A percentile compares a stretch with the other conserved stretches of the same genome.
Conservation (phyloP, 2,329 filamentous ascomycete genomes). For the Xylariaceae sp. region DNA sequence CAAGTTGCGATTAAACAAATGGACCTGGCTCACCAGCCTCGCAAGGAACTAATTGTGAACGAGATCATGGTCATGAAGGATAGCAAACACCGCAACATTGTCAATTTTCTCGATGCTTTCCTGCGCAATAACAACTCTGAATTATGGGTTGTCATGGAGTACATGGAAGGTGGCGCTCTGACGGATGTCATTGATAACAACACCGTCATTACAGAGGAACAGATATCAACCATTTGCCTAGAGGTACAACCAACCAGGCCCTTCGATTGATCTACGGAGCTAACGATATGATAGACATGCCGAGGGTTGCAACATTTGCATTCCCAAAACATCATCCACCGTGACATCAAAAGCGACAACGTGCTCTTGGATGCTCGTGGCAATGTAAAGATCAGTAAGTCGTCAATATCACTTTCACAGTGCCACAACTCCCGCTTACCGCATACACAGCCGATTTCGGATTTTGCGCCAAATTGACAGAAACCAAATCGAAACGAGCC, state of each 20-base stretch:
- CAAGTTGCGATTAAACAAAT: conserved; percentile 99
- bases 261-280: background rate
- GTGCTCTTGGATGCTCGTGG: conserved; percentile 90
- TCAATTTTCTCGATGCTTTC: conserved; percentile 97
- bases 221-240: conserved; percentile 94
- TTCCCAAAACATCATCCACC: conserved; percentile 93
- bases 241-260: conserved; percentile 61
- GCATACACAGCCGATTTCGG: conserved; percentile 81
- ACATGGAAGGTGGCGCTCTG: conserved; percentile 96
- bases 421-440: conserved; percentile 30
- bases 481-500: conserved; percentile 92
- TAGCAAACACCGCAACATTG: conserved; percentile 95
- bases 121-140: conserved; percentile 90
- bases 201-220: conserved; percentile 85
- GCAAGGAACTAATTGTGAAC: conserved; percentile 98
- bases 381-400: conserved; percentile 95
- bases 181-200: conserved; percentile 99
- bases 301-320: conserved; percentile 92
- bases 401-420: background rate
- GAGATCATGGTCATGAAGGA: conserved; percentile 99
- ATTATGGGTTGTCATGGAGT: conserved; percentile 99
- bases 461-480: conserved; percentile 97
- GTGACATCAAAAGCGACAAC: conserved; percentile 99
- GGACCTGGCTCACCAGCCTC: conserved; percentile 94
- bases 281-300: conserved; percentile 66